Base-by-base conservation (phyloP, 768 basidiomycete species). In the Suillus ampliporus region DNA sequence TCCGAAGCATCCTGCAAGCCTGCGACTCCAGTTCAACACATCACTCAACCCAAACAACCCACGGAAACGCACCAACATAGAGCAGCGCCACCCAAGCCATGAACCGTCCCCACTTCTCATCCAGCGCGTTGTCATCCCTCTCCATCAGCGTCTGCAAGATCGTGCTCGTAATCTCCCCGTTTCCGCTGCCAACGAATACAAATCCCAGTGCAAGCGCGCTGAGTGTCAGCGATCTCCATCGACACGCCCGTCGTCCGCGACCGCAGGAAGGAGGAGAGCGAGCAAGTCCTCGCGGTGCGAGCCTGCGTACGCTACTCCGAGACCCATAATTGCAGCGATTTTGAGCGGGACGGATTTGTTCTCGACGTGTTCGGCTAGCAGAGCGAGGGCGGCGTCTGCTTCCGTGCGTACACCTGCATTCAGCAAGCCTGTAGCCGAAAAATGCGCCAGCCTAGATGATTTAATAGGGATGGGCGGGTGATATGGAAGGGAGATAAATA, bases 71-170 rank as follows among this genome's bases (percentile, higher is more conserved):
- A 96, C 96, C 96, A 46, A 99, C 84, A 77, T 91, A 99, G 34
- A 98, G 81, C 65, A 99, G 79, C 3, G 92, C 97, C 43, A 99
- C 97, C 41, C 99, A 79, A 10, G 84, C 89, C 85, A 98, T 86
- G 75, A 95, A 99, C 56, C 91, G 82, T 2, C 92, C 87, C 96
- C 97, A 99, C 77, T 97, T 97, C 76, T 96, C 95, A 62, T 89
- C 88, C 10, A 99, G 78, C 23, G 88, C 86, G 64, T 86, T 85
- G 61, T 89, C 89, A 1, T 84, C 86, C 38, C 86, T 78, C 74
- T 97, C 94, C 92, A 96, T 93, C 71, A 99, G 74, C 3, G 92
- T 90, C 78, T 97, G 95, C 71, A 98, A 79, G 61, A 99, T 95
- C 0, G 90, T 88, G 62, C 88, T 87, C 9, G 94, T 90, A 17